phyloP scores from a whole-genome alignment of 495 filamentous ascomycete species.

The Penicillium turbatum region DNA sequence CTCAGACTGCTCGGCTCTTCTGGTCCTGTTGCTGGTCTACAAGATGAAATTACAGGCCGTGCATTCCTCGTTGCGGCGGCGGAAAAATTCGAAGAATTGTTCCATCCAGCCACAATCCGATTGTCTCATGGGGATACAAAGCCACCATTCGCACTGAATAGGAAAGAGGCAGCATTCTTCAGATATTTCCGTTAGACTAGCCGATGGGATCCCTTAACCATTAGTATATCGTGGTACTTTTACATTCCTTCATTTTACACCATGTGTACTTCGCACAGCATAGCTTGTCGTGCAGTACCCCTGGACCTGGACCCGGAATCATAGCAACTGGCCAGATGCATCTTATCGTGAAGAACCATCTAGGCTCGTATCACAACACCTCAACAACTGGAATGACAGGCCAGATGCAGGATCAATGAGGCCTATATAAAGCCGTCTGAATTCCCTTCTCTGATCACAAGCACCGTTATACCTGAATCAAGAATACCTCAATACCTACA shows the following conservation, averaged over 20 bases:
- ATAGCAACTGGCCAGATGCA: background rate
- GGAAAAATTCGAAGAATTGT: background rate
- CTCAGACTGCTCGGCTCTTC: background rate
- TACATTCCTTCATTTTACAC: slow-evolving; percentile 11
- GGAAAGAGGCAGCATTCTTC: slow-evolving; percentile 5
- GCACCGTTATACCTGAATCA: background rate
- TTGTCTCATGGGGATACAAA: background rate
- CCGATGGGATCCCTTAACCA: background rate
- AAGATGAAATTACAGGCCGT: background rate
- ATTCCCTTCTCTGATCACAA: background rate
- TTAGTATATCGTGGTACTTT: slow-evolving; percentile 8
- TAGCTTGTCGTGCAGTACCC: background rate
- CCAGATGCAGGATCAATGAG: background rate
- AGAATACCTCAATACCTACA: background rate
- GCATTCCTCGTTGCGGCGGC: background rate
- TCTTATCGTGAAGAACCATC: background rate
- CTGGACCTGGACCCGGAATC: background rate
- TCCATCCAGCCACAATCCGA: no score
- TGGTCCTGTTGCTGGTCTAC: background rate
- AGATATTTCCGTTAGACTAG: background rate
- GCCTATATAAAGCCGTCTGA: background rate
- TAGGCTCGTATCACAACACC: background rate
- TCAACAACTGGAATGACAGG: background rate
- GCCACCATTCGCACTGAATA: background rate
- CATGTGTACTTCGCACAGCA: background rate